phyloP scores from a whole-genome alignment of 306 rosid genomes.

The Gastrolobium bilobum region DNA sequence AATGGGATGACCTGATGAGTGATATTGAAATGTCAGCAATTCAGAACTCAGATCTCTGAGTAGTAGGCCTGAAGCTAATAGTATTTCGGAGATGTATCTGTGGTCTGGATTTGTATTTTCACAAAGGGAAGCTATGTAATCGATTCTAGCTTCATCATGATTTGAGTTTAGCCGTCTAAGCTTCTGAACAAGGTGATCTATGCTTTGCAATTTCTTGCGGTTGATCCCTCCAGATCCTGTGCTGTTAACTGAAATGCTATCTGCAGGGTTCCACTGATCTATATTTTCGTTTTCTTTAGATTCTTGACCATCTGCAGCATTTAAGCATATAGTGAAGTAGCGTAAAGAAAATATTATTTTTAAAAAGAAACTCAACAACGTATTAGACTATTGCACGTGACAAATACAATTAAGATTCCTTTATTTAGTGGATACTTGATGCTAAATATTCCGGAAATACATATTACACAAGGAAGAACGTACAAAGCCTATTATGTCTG shows the following conservation, averaged over 20 bases:
- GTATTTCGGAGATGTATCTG: constrained; percentile 75
- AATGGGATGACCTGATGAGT: constrained; percentile 74
- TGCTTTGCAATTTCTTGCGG: constrained; percentile 66
- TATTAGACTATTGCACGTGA: not conserved
- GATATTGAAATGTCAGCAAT: constrained; percentile 67
- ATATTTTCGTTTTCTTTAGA: constrained; percentile 47
- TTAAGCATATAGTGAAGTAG: constrained; percentile 36
- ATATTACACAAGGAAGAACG: constrained; percentile 1
- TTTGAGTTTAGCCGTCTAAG: constrained; percentile 70
- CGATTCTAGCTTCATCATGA: constrained; percentile 75
- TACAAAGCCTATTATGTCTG: not conserved
- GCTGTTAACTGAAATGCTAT: constrained; percentile 43
- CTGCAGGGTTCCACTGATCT: constrained; percentile 59
- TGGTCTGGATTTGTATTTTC: constrained; percentile 77
- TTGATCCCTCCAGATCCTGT: constrained; percentile 58
- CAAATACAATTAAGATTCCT: constrained; percentile 9
- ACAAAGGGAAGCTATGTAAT: constrained; percentile 76
- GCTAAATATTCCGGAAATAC: not conserved
- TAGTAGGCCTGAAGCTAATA: constrained; percentile 79
- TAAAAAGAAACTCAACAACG: not conserved
- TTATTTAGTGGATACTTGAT: not conserved
- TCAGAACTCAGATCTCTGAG: constrained; percentile 70
- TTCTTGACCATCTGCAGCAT: constrained; percentile 58
- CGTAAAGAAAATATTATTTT: not conserved
- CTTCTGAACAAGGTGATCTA: constrained; percentile 76